Percentiles rank a stretch among this genome's conserved stretches.
Evolutionary conservation across 2,329 filamentous ascomycete species (phyloP).

Genomic region (Colletotrichum musicola): DNA sequence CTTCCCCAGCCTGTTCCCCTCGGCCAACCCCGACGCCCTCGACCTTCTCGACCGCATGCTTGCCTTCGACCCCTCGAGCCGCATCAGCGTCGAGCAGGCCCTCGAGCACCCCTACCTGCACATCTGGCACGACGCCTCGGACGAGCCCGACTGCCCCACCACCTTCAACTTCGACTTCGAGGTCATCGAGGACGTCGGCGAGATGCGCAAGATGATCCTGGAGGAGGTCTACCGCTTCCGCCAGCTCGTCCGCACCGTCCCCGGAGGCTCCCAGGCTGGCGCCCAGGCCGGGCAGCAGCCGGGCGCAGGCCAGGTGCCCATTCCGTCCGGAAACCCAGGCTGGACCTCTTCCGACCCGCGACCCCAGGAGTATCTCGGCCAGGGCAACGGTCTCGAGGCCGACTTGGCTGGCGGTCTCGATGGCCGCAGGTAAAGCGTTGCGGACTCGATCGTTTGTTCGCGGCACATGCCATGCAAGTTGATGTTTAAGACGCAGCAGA

Average conservation of each 20-base stretch:
- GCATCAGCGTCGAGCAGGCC: slow-evolving; percentile 94
- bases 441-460: background rate
- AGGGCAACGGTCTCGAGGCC: slow-evolving; percentile 66
- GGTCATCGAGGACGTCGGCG: slow-evolving; percentile 91
- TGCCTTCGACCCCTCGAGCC: slow-evolving; percentile 92
- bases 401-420: slow-evolving; percentile 73
- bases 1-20: slow-evolving; percentile 89
- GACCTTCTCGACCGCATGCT: slow-evolving; percentile 98
- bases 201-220: slow-evolving; percentile 98
- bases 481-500: slow-evolving; percentile 11
- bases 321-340: slow-evolving; percentile 63
- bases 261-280: slow-evolving; percentile 50
- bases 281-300: slow-evolving; percentile 51
- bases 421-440: slow-evolving; percentile 45
- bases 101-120: slow-evolving; percentile 96
- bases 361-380: slow-evolving; percentile 68
- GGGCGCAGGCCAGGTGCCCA: slow-evolving; percentile 61
- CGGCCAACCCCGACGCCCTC: slow-evolving; percentile 95
- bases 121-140: slow-evolving; percentile 98
- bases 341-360: slow-evolving; percentile 72
- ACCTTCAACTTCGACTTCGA: slow-evolving; percentile 99
- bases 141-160: slow-evolving; percentile 92
- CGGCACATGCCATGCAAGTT: slow-evolving; percentile 14
- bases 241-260: slow-evolving; percentile 66
- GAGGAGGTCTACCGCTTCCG: slow-evolving; percentile 94